Evolutionary conservation across 2,329 filamentous ascomycete genomes (phyloP).

Genomic region (Ceratocystis cacaofunesta): DNA sequence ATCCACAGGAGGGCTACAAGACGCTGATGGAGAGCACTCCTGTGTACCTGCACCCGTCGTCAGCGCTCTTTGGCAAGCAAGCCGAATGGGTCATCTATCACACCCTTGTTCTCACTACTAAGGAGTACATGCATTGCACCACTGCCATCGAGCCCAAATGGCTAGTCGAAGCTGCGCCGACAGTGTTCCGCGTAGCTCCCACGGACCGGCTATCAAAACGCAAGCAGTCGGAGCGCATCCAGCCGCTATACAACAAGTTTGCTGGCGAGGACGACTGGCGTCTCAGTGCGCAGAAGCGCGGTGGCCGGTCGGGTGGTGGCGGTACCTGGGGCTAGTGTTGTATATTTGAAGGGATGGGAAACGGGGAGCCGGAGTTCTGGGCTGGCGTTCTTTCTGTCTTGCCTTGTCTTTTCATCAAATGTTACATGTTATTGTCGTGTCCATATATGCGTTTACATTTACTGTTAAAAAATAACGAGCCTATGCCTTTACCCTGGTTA

Average conservation of each 20-base stretch:
- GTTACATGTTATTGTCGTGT: background rate
- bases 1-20: conserved; percentile 93
- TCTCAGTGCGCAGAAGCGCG: conserved; percentile 70
- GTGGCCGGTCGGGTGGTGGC: conserved; percentile 65
- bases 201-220: conserved; percentile 77
- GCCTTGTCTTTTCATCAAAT: conserved; percentile 1
- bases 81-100: conserved; percentile 95
- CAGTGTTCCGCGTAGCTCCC: conserved; percentile 93
- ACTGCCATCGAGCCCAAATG: conserved; percentile 87
- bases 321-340: conserved; percentile 73
- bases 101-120: conserved; percentile 76
- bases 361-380: background rate
- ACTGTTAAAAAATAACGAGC: background rate
- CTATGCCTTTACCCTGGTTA: background rate
- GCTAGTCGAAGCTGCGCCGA: conserved; percentile 92
- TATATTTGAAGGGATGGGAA: background rate
- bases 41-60: conserved; percentile 85
- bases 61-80: conserved; percentile 85
- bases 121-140: conserved; percentile 96
- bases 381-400: background rate
- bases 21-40: conserved; percentile 90
- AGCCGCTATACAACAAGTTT: conserved; percentile 88
- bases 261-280: conserved; percentile 91
- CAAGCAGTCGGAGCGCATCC: conserved; percentile 86
- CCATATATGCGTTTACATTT: background rate